phyloP scores from a whole-genome alignment of 116 monocot genomes.

The Trichopus zeylanicus region DNA sequence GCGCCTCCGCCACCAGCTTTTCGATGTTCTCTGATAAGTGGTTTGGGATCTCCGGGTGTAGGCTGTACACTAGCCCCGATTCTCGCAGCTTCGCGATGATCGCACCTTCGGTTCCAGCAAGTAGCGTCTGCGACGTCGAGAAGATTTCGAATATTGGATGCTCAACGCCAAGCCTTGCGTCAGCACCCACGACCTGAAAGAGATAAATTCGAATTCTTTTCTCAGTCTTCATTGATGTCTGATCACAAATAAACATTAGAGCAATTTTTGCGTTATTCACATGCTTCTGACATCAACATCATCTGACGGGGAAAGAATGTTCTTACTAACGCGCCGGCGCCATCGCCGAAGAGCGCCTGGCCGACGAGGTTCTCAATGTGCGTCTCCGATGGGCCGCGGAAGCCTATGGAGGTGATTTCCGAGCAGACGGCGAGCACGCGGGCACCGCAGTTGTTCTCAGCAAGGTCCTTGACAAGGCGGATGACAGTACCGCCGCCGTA shows the following conservation, averaged over 20 bases:
- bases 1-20: slow-evolving; percentile 33
- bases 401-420: slow-evolving; percentile 60
- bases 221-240: no score
- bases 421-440: slow-evolving; percentile 58
- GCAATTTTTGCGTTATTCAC: slow-evolving; percentile 20
- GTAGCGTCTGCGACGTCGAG: slow-evolving; percentile 37
- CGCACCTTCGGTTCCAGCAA: slow-evolving; percentile 37
- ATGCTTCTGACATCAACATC: slow-evolving; percentile 59
- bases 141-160: slow-evolving; percentile 43
- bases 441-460: slow-evolving; percentile 78
- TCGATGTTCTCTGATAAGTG: slow-evolving; percentile 47
- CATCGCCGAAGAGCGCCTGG: no score
- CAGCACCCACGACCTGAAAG: no score
- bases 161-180: no score
- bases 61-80: slow-evolving; percentile 47
- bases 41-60: slow-evolving; percentile 58
- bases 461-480: slow-evolving; percentile 72
- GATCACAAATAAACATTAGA: no score
- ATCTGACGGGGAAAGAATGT: no score
- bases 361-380: slow-evolving; percentile 72
- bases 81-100: slow-evolving; percentile 52
- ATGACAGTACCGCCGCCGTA: slow-evolving; percentile 63
- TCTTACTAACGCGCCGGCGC: no score
- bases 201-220: no score
- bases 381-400: slow-evolving; percentile 45